phyloP scores from a whole-genome alignment of 345 rosid species.

The Aquilaria sinensis region DNA sequence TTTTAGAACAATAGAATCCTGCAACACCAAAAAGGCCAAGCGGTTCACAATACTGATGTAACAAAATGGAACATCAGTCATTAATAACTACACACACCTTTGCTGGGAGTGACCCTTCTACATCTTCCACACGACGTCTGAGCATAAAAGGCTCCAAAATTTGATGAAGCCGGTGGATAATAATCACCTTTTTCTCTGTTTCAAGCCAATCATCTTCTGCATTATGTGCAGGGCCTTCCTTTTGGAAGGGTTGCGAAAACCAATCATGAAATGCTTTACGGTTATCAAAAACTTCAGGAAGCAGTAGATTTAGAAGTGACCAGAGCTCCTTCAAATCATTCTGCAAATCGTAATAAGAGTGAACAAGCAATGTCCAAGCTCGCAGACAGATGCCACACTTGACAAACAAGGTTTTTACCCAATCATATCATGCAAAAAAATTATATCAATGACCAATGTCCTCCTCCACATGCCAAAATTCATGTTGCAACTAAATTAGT shows the following conservation, averaged over 20 bases:
- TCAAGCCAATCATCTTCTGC: constrained; percentile 99
- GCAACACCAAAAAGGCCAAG: constrained; percentile 19
- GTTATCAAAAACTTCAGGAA: constrained; percentile 99
- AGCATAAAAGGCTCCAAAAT: constrained; percentile 99
- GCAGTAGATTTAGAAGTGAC: constrained; percentile 97
- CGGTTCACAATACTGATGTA: constrained; percentile 11
- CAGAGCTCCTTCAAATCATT: constrained; percentile 99
- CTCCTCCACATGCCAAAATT: too few species aligned
- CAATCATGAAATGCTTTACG: constrained; percentile 99
- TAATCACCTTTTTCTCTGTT: constrained; percentile 97
- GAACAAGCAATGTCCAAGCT: too few species aligned
- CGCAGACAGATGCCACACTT: too few species aligned
- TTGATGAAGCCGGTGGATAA: constrained; percentile 99
- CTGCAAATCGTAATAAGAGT: constrained; percentile 31
- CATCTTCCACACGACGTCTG: constrained; percentile 98
- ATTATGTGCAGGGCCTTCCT: constrained; percentile 70
- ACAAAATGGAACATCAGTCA: too few species aligned
- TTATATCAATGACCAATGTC: too few species aligned
- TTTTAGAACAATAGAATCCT: constrained; percentile 87
- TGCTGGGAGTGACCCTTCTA: constrained; percentile 99
- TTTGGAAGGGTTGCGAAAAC: constrained; percentile 98
- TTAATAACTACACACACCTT: constrained; percentile 46
- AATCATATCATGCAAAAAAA: too few species aligned
- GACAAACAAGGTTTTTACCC: too few species aligned
- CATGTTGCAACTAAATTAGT: neutral